phyloP scores from a whole-genome alignment of 768 basidiomycete species.

The Lentinula boryana region DNA sequence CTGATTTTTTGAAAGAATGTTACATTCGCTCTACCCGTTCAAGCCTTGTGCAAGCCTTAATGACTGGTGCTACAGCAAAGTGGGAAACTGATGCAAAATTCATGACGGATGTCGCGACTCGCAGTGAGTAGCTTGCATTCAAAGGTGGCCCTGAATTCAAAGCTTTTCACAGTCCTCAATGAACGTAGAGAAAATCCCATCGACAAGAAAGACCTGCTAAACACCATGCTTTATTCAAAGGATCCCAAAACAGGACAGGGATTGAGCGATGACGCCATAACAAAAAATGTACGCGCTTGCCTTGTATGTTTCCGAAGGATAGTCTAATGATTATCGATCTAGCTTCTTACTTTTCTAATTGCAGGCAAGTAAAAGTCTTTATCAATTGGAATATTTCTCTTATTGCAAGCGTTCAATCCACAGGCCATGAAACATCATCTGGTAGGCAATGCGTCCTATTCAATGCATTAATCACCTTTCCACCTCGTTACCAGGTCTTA shows the following conservation, averaged over 20 bases:
- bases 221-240: slow-evolving; percentile 37
- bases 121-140: slow-evolving; percentile 23
- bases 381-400: neutral
- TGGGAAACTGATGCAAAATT: slow-evolving; percentile 33
- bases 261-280: slow-evolving; percentile 35
- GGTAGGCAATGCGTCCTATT: slow-evolving; percentile 7
- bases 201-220: slow-evolving; percentile 37
- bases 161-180: slow-evolving; percentile 26
- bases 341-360: slow-evolving; percentile 45
- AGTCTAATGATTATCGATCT: neutral
- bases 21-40: slow-evolving; percentile 29
- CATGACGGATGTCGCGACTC: slow-evolving; percentile 34
- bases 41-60: slow-evolving; percentile 26
- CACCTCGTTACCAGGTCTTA: slow-evolving; percentile 22
- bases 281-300: slow-evolving; percentile 27
- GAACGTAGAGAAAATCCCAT: slow-evolving; percentile 30
- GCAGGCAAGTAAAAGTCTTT: slow-evolving; percentile 25
- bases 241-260: slow-evolving; percentile 38
- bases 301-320: neutral
- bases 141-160: neutral
- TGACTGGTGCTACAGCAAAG: slow-evolving; percentile 27
- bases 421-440: slow-evolving; percentile 21
- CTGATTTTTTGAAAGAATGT: slow-evolving; percentile 32
- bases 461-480: neutral
- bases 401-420: neutral